Base-by-base conservation (phyloP, 108 stramenopile genomes). In the Nitzschia inconspicua region DNA sequence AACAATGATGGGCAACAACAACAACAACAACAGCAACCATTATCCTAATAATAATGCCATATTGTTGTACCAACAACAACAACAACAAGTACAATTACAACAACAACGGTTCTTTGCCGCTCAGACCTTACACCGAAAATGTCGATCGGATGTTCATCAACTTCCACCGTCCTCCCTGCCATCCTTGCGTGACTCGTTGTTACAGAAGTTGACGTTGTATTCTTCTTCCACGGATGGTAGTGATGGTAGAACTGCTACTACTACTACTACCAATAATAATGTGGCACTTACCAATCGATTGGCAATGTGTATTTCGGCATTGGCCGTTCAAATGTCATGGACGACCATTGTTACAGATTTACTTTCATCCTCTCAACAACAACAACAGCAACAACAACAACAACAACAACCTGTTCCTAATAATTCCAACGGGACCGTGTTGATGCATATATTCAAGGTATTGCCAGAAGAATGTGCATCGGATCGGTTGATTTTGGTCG, bases 91-190 rank as follows among this genome's bases (percentile, higher is more conserved):
- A 5, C 54, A 70, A 34, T 60, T 74, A 23, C 78, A 79, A 30
- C 86, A 87, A 52, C 76, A 70, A 6, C 84, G 80, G 23, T 90
- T 93, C 70, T 93, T 90, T 75, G 92, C 92, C 7, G 88, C 92
- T 1, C 92, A 90, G 59, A 93, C 92, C 8, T 60, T 93, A 31
- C 86, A 86, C 47, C 72, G 75, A 23, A 93, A 93, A 77, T 89
- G 88, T 57, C 84, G 75, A 40, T 49, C 56, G 30, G 47, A 63
- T 64, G 40, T 76, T 78, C 60, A 66, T 86, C 63, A 68, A 51
- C 44, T 89, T n/a, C 76, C 82, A 11, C 8, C 53, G 14, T 28
- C 70, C 13, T 73, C 82, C 0, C 52, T 88, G 39, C 71, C 75
- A 13, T 79, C 77, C 0, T 56, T 93, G 23, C 64, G 88, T 22